A percentile compares a stretch with the other conserved stretches of the same genome.
Conservation (phyloP, 2,329 filamentous ascomycete genomes). For the Xylariales sp. region DNA sequence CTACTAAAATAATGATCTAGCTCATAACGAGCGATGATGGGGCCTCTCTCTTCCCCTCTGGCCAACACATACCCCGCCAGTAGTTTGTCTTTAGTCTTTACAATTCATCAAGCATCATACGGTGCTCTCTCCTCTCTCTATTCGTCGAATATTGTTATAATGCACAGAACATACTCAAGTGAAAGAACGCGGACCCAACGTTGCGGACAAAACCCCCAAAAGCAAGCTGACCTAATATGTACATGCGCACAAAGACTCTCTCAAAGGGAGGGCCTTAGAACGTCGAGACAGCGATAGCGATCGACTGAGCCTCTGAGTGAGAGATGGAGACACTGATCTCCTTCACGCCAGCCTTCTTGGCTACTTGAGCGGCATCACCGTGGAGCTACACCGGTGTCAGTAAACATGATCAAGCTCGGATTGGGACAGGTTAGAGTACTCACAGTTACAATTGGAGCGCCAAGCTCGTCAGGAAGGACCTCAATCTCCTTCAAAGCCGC, state of each 20-base stretch:
- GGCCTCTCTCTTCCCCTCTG: too few relatives aligned
- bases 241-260: too few relatives aligned
- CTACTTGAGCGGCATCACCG: conserved; percentile 76
- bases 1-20: too few relatives aligned
- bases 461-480: conserved; percentile 74
- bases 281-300: conserved; percentile 85
- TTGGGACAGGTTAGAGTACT: conserved; percentile 34
- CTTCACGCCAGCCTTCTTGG: conserved; percentile 83
- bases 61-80: too few relatives aligned
- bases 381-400: conserved; percentile 63
- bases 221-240: too few relatives aligned
- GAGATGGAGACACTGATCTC: conserved; percentile 90
- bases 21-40: neutral
- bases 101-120: too few relatives aligned
- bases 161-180: neutral
- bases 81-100: too few relatives aligned
- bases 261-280: conserved; percentile 59
- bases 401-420: conserved; percentile 4
- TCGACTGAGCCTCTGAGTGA: conserved; percentile 89
- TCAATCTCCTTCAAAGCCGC: conserved; percentile 93
- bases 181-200: too few relatives aligned
- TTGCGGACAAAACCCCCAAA: too few relatives aligned
- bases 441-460: conserved; percentile 82
- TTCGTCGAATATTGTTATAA: neutral
- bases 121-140: too few relatives aligned